Evolutionary conservation across 202 grass and related monocot genomes (phyloP), one percentile per base, ranked within the genome.

Genomic region (Bolboschoenoplectus hybrid): DNA sequence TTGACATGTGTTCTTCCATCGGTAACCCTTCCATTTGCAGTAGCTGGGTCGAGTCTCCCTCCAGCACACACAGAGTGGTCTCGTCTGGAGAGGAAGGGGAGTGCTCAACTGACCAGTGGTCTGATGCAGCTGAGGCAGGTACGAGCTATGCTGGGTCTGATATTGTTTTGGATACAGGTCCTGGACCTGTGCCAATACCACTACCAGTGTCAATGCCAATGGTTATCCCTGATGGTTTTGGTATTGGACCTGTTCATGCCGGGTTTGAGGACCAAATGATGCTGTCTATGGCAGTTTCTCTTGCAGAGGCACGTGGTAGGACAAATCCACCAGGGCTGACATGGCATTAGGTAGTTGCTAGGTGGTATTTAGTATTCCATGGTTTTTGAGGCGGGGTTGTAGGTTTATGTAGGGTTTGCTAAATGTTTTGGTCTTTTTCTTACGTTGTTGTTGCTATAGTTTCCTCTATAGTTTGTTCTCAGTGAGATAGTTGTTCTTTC

Each of bases 231-330:
- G 91, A 93, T 36, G 85, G 89, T 46, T 89, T 91, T 81, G 57
- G 67, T 85, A 91, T 92, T 86, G 86, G 84, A 38, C 86, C 94
- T 9, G 86, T 63, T 82, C 89, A 92, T 76, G 91, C 85, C 52
- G 93, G 91, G 85, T 89, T 97, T 5, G 95, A 97, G 75, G 95
- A 97, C 82, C 95, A 97, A 81, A 97, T 97, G 95, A 95, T 97
- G 93, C 50, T 95, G 57, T 83, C 93, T 64, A 97, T 93, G 92
- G 86, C 94, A 16, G 62, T 94, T 62, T 92, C 94, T 43, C 88
- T 94, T 63, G 89, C 94, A 46, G 94, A 97, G 49, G 84, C 87
- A 84, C 90, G 90, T 85, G 92, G 91, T 67, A 89, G 93, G 88
- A 91, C 84, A 44, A 86, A 89, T 35, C 44, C 90, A 41, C 87